phyloP scores from a whole-genome alignment of 371 early-diverging fungal species.

The Mucor racemosus region DNA sequence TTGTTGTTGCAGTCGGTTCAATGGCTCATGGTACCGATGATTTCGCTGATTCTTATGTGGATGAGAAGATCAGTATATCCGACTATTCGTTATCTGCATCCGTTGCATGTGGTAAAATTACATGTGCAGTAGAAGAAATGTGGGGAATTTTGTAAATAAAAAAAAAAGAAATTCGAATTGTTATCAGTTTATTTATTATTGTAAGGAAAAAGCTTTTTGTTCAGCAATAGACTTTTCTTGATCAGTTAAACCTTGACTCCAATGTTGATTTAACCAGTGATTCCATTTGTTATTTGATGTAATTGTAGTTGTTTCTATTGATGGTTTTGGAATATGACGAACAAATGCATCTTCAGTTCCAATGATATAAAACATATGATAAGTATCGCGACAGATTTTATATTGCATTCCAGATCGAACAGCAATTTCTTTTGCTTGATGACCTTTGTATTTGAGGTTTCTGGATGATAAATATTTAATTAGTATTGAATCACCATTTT shows the following conservation, averaged over 20 bases:
- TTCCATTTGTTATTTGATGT: conserved; percentile 9
- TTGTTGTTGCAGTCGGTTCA: conserved; percentile 94
- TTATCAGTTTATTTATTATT: conserved; percentile 12
- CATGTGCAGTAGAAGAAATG: conserved; percentile 84
- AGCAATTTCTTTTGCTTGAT: conserved; percentile 30
- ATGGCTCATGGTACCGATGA: conserved; percentile 97
- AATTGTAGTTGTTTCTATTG: not conserved
- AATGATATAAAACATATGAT: conserved; percentile 57
- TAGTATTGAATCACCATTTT: not conserved
- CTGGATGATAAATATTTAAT: not conserved
- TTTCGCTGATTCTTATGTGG: conserved; percentile 93
- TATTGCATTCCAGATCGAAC: conserved; percentile 49
- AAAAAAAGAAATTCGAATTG: not conserved
- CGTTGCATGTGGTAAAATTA: conserved; percentile 92
- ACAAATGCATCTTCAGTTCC: conserved; percentile 51
- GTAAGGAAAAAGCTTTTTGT: conserved; percentile 4
- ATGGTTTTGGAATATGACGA: conserved; percentile 14
- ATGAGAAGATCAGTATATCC: conserved; percentile 94
- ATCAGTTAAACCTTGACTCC: conserved; percentile 8
- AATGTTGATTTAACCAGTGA: conserved; percentile 18
- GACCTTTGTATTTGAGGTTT: conserved; percentile 22
- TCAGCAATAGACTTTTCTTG: conserved; percentile 18
- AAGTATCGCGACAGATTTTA: conserved; percentile 50
- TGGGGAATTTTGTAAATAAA: conserved; percentile 80
- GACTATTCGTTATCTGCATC: conserved; percentile 96